Conservation (phyloP, 129 eudicot genomes). For the Flaveria robusta region DNA sequence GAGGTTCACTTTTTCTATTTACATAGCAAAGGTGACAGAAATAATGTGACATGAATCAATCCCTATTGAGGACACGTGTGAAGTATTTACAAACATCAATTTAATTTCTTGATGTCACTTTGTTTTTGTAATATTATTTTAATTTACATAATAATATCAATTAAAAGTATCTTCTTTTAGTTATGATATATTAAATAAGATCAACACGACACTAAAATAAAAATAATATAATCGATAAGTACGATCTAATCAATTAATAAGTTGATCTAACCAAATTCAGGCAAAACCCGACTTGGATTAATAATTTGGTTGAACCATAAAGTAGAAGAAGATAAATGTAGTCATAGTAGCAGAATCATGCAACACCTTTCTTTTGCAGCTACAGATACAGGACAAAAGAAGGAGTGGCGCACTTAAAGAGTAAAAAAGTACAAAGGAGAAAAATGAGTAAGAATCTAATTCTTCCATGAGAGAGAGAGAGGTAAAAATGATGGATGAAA, state of each 20-base stretch:
- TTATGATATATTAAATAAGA: neutral
- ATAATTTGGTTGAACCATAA: neutral
- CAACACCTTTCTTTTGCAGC: conserved; percentile 40
- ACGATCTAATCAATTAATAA: neutral
- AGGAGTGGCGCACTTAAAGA: no score
- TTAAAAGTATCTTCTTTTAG: no score
- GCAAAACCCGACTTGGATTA: neutral
- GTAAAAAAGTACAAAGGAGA: no score
- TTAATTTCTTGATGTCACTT: no score
- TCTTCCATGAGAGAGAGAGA: conserved; percentile 37
- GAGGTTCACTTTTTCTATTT: no score
- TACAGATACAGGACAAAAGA: no score
- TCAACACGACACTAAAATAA: neutral
- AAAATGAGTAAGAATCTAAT: conserved; percentile 44
- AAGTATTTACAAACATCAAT: no score
- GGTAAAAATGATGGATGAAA: conserved; percentile 45
- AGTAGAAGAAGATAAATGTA: neutral
- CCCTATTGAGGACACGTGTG: no score
- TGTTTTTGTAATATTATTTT: no score
- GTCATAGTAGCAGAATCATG: conserved; percentile 40
- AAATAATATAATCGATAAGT: neutral
- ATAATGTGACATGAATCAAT: no score
- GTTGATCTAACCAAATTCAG: neutral
- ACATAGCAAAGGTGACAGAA: no score
- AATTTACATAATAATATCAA: no score